Percentiles rank a stretch among this genome's conserved stretches.
phyloP scores from a whole-genome alignment of 306 rosid species.

The Trichosanthes truncata region DNA sequence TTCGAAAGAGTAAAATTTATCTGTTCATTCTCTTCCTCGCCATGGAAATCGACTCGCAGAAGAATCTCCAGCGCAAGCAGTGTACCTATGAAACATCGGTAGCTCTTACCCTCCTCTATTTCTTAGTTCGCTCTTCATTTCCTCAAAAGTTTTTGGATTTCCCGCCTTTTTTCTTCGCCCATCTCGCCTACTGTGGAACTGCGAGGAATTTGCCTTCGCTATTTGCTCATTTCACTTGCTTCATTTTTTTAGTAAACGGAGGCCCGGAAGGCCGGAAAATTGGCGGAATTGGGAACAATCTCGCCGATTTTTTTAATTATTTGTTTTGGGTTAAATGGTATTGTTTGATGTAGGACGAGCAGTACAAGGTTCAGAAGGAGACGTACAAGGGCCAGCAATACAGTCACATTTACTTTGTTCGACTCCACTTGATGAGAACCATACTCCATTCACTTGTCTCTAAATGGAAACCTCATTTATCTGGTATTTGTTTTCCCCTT shows the following conservation, averaged over 20 bases:
- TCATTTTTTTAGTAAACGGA: neutral
- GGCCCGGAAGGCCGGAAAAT: neutral
- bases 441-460: constrained; percentile 60
- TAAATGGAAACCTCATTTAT: constrained; percentile 58
- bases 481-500: constrained; percentile 30
- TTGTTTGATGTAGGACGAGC: constrained; percentile 42
- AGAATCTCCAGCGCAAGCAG: constrained; percentile 36
- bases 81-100: constrained; percentile 43
- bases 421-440: constrained; percentile 80
- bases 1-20: neutral
- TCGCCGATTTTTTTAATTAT: neutral
- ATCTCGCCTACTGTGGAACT: neutral
- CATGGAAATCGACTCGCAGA: constrained; percentile 56
- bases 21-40: constrained; percentile 49
- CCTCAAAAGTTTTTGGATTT: neutral
- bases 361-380: constrained; percentile 53
- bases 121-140: neutral
- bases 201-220: too few relatives aligned
- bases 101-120: neutral
- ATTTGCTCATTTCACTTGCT: neutral
- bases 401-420: constrained; percentile 80
- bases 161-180: neutral
- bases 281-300: neutral
- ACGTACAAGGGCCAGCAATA: constrained; percentile 69
- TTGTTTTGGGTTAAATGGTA: neutral